phyloP scores from a whole-genome alignment of 2,329 filamentous ascomycete genomes.

The Aureobasidium namibiae region DNA sequence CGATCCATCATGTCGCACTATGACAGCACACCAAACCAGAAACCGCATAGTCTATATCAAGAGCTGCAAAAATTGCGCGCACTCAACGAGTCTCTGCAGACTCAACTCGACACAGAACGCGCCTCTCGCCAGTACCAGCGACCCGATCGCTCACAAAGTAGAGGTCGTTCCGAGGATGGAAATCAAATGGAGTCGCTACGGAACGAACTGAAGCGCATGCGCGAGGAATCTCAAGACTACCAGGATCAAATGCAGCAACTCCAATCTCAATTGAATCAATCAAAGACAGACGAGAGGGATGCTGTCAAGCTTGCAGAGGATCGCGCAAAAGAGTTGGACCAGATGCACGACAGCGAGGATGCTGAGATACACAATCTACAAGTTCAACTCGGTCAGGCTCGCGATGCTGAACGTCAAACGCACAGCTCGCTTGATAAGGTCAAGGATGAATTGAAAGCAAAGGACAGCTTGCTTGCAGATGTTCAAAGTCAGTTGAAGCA shows the following conservation, averaged over 20 bases:
- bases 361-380: slow-evolving; percentile 16
- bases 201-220: slow-evolving; percentile 14
- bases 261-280: slow-evolving; percentile 3
- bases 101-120: slow-evolving; percentile 3
- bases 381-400: slow-evolving; percentile 5
- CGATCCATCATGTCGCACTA: slow-evolving; percentile 18
- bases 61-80: slow-evolving; percentile 16
- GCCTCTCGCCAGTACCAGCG: neutral
- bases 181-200: slow-evolving; percentile 20
- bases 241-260: slow-evolving; percentile 12
- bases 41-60: slow-evolving; percentile 3
- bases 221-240: neutral
- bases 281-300: neutral
- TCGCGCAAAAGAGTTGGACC: slow-evolving; percentile 12
- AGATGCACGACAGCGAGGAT: slow-evolving; percentile 16
- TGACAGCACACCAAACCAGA: slow-evolving; percentile 5
- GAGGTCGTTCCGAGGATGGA: slow-evolving; percentile 13
- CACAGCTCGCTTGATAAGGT: slow-evolving; percentile 1
- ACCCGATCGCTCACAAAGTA: slow-evolving; percentile 11
- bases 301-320: neutral
- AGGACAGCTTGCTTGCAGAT: neutral
- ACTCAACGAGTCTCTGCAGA: slow-evolving; percentile 19
- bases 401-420: slow-evolving; percentile 3
- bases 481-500: neutral
- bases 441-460: slow-evolving; percentile 4